These are phyloP conservation scores for Pythium folliculosum DNA, from an alignment of 352 stramenopile genomes.

Conservation along the genomic window DNA sequence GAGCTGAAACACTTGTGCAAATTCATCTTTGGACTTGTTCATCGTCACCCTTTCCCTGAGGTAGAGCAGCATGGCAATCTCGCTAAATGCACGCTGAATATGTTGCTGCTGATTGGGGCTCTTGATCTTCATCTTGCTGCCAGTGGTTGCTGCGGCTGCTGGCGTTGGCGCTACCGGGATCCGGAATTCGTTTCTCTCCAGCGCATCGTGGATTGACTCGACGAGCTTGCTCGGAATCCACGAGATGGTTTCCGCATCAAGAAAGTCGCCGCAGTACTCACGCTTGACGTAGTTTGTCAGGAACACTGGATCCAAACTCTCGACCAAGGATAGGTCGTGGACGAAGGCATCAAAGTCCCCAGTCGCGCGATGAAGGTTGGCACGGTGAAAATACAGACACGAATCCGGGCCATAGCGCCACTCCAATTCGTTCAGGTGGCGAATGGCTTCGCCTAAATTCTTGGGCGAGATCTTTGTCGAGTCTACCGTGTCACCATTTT, in stretches of 20 bases:
- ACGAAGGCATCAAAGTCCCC: slow-evolving; percentile 47
- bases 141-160: neutral
- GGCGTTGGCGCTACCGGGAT: slow-evolving; percentile 24
- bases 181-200: slow-evolving; percentile 44
- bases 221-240: slow-evolving; percentile 55
- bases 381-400: slow-evolving; percentile 63
- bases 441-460: slow-evolving; percentile 44
- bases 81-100: slow-evolving; percentile 34
- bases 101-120: neutral
- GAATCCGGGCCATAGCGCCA: slow-evolving; percentile 55
- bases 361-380: slow-evolving; percentile 48
- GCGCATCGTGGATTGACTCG: slow-evolving; percentile 36
- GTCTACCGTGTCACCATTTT: slow-evolving; percentile 43
- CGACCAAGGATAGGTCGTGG: slow-evolving; percentile 49
- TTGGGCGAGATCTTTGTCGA: slow-evolving; percentile 48
- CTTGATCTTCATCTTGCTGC: slow-evolving; percentile 1
- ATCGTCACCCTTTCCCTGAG: slow-evolving; percentile 39
- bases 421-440: slow-evolving; percentile 58
- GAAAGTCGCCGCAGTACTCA: slow-evolving; percentile 48
- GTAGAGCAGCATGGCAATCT: slow-evolving; percentile 44
- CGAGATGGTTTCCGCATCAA: slow-evolving; percentile 60
- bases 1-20: slow-evolving; percentile 53
- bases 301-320: slow-evolving; percentile 51
- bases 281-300: slow-evolving; percentile 38
- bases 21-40: slow-evolving; percentile 37